Evolutionary conservation across 305 asterid genomes (phyloP).

Genomic region (Solanum hybrid): DNA sequence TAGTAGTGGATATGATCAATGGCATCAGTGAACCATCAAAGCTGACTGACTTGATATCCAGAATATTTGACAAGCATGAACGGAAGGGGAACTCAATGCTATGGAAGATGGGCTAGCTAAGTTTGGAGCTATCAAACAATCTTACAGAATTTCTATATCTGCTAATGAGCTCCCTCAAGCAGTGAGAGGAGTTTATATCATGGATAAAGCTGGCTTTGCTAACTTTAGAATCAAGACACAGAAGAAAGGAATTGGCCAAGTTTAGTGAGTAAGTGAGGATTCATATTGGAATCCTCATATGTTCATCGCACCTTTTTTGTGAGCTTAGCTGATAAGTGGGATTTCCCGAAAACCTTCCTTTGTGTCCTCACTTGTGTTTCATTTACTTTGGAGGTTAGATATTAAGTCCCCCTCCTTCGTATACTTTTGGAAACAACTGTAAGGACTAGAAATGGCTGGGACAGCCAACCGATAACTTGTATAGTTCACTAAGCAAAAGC

Average conservation of each 20-base stretch:
- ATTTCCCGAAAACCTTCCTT: neutral
- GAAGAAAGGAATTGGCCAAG: neutral
- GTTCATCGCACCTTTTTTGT: neutral
- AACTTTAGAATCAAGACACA: neutral
- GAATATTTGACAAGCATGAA: neutral
- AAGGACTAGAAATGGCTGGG: neutral
- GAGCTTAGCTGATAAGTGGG: neutral
- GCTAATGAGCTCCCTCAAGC: neutral
- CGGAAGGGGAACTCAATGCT: neutral
- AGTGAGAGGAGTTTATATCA: neutral
- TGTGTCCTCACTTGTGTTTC: neutral
- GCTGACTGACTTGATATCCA: neutral
- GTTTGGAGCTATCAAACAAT: neutral
- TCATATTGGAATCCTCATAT: neutral
- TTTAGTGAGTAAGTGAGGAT: neutral
- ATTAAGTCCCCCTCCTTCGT: neutral
- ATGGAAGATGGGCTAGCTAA: neutral
- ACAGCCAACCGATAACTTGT: neutral
- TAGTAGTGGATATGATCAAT: neutral
- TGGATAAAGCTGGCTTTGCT: neutral
- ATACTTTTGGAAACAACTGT: neutral
- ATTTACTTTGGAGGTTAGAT: neutral
- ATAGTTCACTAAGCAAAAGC: neutral
- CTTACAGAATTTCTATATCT: neutral
- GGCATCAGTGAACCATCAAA: neutral